Percentiles rank a stretch among this genome's conserved stretches.
These are phyloP conservation scores for Tuber calosporum DNA, from an alignment of 495 filamentous ascomycete genomes.

Conservation along the genomic window DNA sequence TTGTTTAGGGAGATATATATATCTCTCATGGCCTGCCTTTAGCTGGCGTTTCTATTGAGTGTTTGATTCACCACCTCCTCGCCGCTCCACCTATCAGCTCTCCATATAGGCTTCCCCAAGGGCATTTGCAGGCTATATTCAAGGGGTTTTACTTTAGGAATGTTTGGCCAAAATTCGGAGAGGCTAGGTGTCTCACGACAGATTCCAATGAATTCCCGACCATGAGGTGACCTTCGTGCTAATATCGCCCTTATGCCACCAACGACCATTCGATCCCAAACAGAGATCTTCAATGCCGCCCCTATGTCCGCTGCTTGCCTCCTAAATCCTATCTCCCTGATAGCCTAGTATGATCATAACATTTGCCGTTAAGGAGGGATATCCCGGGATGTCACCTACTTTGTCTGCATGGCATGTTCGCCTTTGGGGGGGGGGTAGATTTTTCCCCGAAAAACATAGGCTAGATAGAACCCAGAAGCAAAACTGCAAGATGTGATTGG, in stretches of 20 bases:
- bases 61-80: background rate
- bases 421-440: background rate
- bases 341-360: background rate
- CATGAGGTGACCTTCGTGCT: background rate
- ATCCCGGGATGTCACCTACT: background rate
- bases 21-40: background rate
- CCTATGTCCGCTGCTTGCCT: background rate
- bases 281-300: background rate
- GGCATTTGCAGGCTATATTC: fast-evolving
- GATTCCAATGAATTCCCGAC: background rate
- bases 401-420: background rate
- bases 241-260: background rate
- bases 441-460: background rate
- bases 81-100: too few species aligned
- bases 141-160: background rate
- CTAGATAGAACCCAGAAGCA: background rate
- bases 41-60: background rate
- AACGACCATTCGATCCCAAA: background rate
- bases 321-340: background rate
- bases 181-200: background rate
- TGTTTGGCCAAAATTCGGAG: background rate
- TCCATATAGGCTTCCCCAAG: background rate
- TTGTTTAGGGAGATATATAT: background rate
- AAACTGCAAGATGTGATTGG: fast-evolving
- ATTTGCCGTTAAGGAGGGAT: background rate